Evolutionary conservation across 2,329 filamentous ascomycete species (phyloP).

Genomic region (Colletotrichum viniferum): DNA sequence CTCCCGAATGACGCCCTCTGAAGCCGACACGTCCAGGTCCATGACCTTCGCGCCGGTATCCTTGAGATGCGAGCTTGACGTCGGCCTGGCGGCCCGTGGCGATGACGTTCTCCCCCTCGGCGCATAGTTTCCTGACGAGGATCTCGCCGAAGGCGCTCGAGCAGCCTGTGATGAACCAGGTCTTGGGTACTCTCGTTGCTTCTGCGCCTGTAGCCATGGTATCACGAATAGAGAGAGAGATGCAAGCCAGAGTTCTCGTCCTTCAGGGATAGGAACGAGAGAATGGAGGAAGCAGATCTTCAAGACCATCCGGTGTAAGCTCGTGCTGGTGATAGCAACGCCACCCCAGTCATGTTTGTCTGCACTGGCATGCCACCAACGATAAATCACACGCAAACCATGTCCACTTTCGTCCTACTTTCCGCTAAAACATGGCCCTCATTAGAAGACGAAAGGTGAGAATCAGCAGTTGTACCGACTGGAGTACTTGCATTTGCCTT

Average conservation of each 20-base stretch:
- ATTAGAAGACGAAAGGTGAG: neutral
- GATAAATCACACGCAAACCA: neutral
- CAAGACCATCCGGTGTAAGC: neutral
- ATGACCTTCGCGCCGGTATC: neutral
- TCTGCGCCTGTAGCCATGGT: neutral
- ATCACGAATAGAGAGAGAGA: neutral
- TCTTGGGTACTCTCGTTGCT: neutral
- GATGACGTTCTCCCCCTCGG: conserved; percentile 43
- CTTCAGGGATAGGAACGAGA: neutral
- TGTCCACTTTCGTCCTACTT: neutral
- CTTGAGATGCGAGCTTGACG: conserved; percentile 35
- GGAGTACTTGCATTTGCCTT: neutral
- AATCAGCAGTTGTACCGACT: neutral
- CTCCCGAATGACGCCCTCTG: neutral
- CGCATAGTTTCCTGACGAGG: conserved; percentile 39
- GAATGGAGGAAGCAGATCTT: neutral
- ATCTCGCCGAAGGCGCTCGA: conserved; percentile 46
- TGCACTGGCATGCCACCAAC: neutral
- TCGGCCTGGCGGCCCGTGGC: conserved; percentile 43
- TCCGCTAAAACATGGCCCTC: neutral
- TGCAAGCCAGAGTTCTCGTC: neutral
- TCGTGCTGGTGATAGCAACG: neutral
- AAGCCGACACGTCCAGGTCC: neutral
- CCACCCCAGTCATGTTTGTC: neutral
- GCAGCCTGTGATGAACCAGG: conserved; percentile 47